Conservation (phyloP, 2,329 filamentous ascomycete species). For the Fusarium sp. region DNA sequence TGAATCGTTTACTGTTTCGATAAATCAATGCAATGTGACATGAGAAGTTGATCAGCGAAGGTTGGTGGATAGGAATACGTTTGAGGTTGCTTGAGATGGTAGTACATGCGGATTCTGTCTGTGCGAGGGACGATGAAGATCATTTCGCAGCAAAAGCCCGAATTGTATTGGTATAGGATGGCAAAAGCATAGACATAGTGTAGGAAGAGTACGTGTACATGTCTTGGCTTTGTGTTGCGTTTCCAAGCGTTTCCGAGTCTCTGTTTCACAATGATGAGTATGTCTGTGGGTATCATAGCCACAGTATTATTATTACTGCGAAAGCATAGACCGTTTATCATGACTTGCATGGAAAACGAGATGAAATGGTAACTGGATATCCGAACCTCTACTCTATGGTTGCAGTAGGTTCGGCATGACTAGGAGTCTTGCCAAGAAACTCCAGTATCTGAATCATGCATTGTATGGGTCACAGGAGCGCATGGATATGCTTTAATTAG, state of each 20-base stretch:
- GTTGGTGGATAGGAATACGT: conserved; percentile 13
- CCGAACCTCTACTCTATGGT: background rate
- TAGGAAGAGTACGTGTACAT: conserved; percentile 8
- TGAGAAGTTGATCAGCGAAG: conserved; percentile 14
- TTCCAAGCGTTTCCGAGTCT: conserved; percentile 25
- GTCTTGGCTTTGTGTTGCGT: conserved; percentile 17
- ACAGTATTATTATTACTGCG: background rate
- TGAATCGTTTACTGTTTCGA: conserved; percentile 13
- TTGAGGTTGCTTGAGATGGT: conserved; percentile 27
- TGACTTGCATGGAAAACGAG: conserved; percentile 18
- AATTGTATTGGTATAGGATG: conserved; percentile 24
- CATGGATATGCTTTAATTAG: background rate
- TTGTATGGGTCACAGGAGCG: background rate
- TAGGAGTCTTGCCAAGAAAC: background rate
- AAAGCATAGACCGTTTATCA: background rate
- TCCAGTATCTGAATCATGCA: background rate
- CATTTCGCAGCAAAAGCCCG: conserved; percentile 31
- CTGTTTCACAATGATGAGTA: conserved; percentile 30
- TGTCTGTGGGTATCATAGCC: background rate
- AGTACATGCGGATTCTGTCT: conserved; percentile 17
- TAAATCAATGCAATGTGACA: conserved; percentile 3
- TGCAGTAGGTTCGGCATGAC: background rate
- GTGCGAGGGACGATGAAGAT: conserved; percentile 26
- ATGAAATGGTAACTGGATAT: background rate
- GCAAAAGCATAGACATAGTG: background rate